Base-by-base conservation (phyloP, 306 rosid species). In the Trifolium subterraneum region DNA sequence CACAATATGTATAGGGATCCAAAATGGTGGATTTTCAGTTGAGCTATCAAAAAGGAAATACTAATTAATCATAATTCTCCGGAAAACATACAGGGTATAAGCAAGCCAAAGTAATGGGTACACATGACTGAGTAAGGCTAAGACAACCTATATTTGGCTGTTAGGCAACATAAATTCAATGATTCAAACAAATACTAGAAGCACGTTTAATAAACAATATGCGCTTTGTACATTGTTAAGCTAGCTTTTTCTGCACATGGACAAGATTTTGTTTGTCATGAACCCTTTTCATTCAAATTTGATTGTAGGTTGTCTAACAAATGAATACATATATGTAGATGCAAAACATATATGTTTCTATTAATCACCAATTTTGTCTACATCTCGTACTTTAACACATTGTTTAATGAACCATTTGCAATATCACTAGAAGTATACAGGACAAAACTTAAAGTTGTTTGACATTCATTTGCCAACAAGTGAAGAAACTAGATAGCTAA, bases 1-100 rank as follows among this genome's bases (percentile, higher is more conserved):
- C 81, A 93, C 94, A 68, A 89, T 86, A 67, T 91, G 94, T 75
- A 93, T 83, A 44, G 98, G 98, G 81, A 89, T 93, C 98, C 98
- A 93, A 89, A 93, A 93, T 73, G 97, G 91, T 58, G 97, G 83
- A 70, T 80, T 91, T 48, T 86, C 84, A 68, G 82, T 88, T 68
- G 97, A 91, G 80, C 98, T 93, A 56, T 76, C 65, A n/a, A 60
- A 18, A 68, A 79, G 50, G 11, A 36, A 41, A 77, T 35, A 29
- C n/a, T 64, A 39, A 74, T 23, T 36, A 74, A 41, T 4, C 74
- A 70, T 81, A 78, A 55, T 41, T 68, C 35, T 58, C 44, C 55
- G 39, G 25, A 68, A 29, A 41, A 29, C 68, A 73, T 50, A 50
- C 45, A 68, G 61, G 50, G 52, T 41, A 36, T 61, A 13, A 59